Evolutionary conservation across 768 basidiomycete genomes (phyloP).

Genomic region (Naganishia randhawae): DNA sequence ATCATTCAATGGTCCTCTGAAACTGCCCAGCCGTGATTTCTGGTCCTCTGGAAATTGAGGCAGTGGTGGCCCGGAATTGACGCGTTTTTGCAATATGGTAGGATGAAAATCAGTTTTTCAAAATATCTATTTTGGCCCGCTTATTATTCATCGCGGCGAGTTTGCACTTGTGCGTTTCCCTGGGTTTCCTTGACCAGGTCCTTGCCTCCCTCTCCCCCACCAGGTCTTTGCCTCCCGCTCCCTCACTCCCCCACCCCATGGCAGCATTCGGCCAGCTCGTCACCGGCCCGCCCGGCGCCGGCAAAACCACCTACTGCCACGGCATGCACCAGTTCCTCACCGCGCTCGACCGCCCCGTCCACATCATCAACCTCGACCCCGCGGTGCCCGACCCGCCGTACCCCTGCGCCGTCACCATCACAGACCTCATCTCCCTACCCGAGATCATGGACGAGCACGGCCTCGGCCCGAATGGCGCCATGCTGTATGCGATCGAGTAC

Average conservation of each 20-base stretch:
- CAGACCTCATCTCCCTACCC: slow-evolving; percentile 76
- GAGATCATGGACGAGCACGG: slow-evolving; percentile 79
- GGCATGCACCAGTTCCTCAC: slow-evolving; percentile 64
- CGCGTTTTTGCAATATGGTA: too few species aligned
- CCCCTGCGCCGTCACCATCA: slow-evolving; percentile 81
- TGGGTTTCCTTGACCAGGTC: neutral
- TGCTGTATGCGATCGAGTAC: slow-evolving; percentile 96
- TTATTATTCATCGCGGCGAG: too few species aligned
- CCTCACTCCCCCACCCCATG: slow-evolving; percentile 1
- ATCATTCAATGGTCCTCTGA: too few species aligned
- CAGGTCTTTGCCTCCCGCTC: neutral
- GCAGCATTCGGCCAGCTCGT: slow-evolving; percentile 49
- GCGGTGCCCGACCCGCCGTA: slow-evolving; percentile 87
- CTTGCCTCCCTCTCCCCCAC: neutral
- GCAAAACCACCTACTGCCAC: slow-evolving; percentile 54
- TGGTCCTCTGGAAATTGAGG: too few species aligned
- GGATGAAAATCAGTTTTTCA: too few species aligned
- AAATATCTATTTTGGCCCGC: too few species aligned
- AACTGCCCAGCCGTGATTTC: too few species aligned
- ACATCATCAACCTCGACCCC: slow-evolving; percentile 92
- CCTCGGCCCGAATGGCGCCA: slow-evolving; percentile 90
- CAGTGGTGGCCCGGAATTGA: too few species aligned
- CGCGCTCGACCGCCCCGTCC: slow-evolving; percentile 77
- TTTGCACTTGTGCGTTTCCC: too few species aligned
- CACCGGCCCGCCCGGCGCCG: slow-evolving; percentile 53